Base-by-base conservation (phyloP, 345 rosid genomes). In the Populus ilicifolia region DNA sequence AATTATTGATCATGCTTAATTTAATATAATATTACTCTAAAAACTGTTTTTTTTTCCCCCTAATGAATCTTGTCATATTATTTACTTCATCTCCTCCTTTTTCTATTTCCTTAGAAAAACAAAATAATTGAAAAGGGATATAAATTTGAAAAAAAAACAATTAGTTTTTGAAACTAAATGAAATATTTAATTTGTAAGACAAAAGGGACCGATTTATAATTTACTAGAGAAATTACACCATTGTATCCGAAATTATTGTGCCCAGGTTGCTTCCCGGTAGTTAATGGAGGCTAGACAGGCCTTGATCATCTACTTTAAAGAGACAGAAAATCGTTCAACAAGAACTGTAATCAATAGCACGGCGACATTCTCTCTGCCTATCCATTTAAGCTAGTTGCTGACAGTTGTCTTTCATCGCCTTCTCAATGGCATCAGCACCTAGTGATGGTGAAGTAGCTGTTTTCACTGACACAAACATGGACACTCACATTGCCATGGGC, bases 401-500 rank as follows among this genome's bases (percentile, higher is more conserved):
- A 7, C 23, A 20, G 20, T 52, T 52, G 21, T 18, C 59, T 52
- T 52, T 52, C 59, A 18, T 18, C 20, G n/a, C 23, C 23, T 18
- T 52, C 59, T 17, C 21, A 18, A 52, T 52, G 59, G 59, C 2
- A 20, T 52, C 59, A 52, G 1, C 23, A 52, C 59, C 59, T 20
- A 20, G 23, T 6, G 35, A 63, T 5, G 71, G 67, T 72, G 87
- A 86, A 85, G 89, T 85, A 23, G 86, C 89, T 0, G 88, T 89
- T 44, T 93, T 89, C 62, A 74, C 77, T 9, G 92, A 87, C 71
- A 91, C 90, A 16, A 86, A 79, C 87, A 72, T 89, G 69, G 90
- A 85, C 76, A 93, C 94, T 74, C 88, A 83, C 84, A 82, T 93
- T 43, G 92, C 83, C 81, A 69, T 89, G 71, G 72, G 84, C 33